Evolutionary conservation across 192 early-diverging fungal genomes (phyloP).

Genomic region (Entomortierella lignicola): DNA sequence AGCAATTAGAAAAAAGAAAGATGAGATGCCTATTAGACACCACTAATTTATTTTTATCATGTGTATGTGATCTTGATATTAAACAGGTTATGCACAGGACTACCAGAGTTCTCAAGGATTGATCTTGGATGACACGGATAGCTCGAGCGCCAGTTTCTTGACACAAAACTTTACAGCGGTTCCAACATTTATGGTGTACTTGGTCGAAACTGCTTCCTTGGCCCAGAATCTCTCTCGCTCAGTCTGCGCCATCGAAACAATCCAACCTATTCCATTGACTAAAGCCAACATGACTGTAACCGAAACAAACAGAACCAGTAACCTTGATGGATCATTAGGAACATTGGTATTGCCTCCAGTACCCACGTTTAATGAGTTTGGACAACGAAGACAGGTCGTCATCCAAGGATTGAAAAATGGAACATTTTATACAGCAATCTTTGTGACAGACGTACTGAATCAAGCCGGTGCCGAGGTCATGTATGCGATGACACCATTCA

Average conservation of each 20-base stretch:
- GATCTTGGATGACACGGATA: slow-evolving; percentile 55
- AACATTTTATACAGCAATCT: slow-evolving; percentile 57
- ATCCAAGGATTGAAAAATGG: slow-evolving; percentile 41
- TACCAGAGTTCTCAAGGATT: slow-evolving; percentile 29
- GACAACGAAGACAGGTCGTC: slow-evolving; percentile 38
- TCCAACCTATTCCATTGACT: slow-evolving; percentile 43
- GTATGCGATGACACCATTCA: slow-evolving; percentile 26
- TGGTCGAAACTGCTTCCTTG: slow-evolving; percentile 21
- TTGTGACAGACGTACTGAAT: slow-evolving; percentile 47
- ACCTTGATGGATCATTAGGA: slow-evolving; percentile 48
- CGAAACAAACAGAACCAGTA: slow-evolving; percentile 47
- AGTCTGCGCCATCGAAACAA: slow-evolving; percentile 57
- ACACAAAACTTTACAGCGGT: slow-evolving; percentile 36
- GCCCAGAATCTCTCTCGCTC: slow-evolving; percentile 56
- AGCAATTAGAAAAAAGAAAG: no score
- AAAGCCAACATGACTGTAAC: slow-evolving; percentile 49
- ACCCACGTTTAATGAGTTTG: slow-evolving; percentile 31
- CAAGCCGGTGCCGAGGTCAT: slow-evolving; percentile 33
- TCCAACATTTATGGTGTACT: slow-evolving; percentile 38
- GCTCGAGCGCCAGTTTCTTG: slow-evolving; percentile 44
- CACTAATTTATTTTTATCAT: background rate
- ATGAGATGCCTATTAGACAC: no score
- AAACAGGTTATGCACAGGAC: slow-evolving; percentile 31
- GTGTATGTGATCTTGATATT: background rate
- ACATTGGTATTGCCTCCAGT: slow-evolving; percentile 50